These are phyloP conservation scores for Suhomyces ambrosiae DNA, from an alignment of 1,139 yeast genomes.

Conservation along the genomic window DNA sequence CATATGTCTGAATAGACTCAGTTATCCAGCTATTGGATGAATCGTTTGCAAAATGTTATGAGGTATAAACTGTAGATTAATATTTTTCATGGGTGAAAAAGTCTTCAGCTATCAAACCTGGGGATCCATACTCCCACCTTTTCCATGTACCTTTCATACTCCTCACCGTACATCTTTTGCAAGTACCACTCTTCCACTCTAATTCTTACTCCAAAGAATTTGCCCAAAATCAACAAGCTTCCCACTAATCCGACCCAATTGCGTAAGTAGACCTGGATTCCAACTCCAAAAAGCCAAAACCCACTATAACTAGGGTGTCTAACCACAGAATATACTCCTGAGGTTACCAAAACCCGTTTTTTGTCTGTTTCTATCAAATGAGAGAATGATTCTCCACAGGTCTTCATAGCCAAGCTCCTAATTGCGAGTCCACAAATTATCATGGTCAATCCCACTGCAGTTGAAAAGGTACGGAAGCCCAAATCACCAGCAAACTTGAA, in stretches of 20 bases:
- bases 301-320: constrained; percentile 51
- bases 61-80: too few species aligned
- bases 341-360: constrained; percentile 26
- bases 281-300: constrained; percentile 39
- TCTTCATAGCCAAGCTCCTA: constrained; percentile 34
- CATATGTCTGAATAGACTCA: too few species aligned
- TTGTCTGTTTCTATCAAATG: constrained; percentile 26
- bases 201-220: constrained; percentile 38
- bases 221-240: constrained; percentile 23
- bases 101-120: constrained; percentile 1
- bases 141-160: constrained; percentile 29
- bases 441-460: constrained; percentile 18
- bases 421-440: constrained; percentile 27
- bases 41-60: too few species aligned
- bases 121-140: constrained; percentile 37
- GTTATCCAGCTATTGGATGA: too few species aligned
- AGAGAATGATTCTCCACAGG: constrained; percentile 41
- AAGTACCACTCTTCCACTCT: constrained; percentile 41
- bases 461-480: neutral
- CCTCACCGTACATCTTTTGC: constrained; percentile 30
- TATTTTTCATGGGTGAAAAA: too few species aligned
- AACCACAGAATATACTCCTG: constrained; percentile 32
- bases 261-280: constrained; percentile 33
- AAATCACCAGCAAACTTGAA: constrained; percentile 7
- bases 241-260: constrained; percentile 26